Conservation (phyloP, 352 stramenopile species). For the Phytophthora macrochlamydospora region DNA sequence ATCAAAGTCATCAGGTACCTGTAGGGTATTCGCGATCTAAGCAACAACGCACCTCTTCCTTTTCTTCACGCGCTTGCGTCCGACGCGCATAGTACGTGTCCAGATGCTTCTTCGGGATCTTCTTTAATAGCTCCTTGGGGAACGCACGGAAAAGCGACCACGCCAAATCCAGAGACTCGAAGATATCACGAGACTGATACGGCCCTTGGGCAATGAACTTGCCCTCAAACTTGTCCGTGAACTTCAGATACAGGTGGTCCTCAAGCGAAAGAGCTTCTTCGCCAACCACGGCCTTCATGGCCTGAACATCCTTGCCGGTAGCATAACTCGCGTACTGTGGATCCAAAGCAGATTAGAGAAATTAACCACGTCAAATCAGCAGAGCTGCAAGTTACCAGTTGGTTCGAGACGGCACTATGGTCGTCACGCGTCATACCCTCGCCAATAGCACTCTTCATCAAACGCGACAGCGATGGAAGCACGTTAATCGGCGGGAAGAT, state of each 20-base stretch:
- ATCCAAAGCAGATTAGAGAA: constrained; percentile 9
- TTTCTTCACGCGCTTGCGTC: constrained; percentile 88
- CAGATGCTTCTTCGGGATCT: constrained; percentile 99
- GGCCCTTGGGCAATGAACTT: constrained; percentile 98
- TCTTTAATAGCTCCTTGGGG: constrained; percentile 99
- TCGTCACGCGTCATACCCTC: constrained; percentile 99
- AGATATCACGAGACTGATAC: constrained; percentile 98
- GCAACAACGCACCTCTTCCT: constrained; percentile 65
- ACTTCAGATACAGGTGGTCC: constrained; percentile 99
- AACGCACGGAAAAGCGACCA: constrained; percentile 99
- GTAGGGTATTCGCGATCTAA: not conserved
- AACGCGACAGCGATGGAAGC: constrained; percentile 97
- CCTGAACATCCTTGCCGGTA: constrained; percentile 97
- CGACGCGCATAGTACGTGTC: constrained; percentile 97
- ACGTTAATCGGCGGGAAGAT: constrained; percentile 99
- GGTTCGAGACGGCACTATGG: constrained; percentile 98
- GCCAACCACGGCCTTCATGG: constrained; percentile 99
- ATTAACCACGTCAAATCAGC: constrained; percentile 4
- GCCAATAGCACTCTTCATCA: constrained; percentile 99
- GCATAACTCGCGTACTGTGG: constrained; percentile 84
- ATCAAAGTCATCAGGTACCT: constrained; percentile 8
- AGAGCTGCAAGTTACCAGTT: constrained; percentile 88
- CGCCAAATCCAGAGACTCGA: constrained; percentile 98
- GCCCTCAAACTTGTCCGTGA: constrained; percentile 99
- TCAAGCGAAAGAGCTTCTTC: constrained; percentile 99